phyloP scores from a whole-genome alignment of 805 yeast species.

The Candida corydali region DNA sequence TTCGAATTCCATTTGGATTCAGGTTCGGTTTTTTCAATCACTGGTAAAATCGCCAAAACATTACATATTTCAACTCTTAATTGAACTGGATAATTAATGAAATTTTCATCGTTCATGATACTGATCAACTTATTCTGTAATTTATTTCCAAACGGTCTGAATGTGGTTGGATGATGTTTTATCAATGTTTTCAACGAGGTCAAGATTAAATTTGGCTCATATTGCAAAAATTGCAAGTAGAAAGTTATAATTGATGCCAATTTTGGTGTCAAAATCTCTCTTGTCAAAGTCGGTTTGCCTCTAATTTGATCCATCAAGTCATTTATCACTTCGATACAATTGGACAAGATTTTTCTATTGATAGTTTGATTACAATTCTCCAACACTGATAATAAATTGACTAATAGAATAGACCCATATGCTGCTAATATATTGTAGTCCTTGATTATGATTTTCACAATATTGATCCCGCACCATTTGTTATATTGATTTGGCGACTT shows the following conservation, averaged over 20 bases:
- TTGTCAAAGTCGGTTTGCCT: conserved; percentile 78
- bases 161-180: conserved; percentile 66
- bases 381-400: conserved; percentile 34
- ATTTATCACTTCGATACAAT: conserved; percentile 38
- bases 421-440: conserved; percentile 34
- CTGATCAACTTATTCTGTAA: conserved; percentile 44
- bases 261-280: conserved; percentile 81
- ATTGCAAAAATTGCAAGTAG: conserved; percentile 40
- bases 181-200: conserved; percentile 38
- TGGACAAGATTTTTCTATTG: conserved; percentile 27
- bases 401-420: conserved; percentile 38
- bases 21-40: conserved; percentile 51
- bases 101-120: conserved; percentile 28
- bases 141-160: conserved; percentile 71
- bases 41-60: conserved; percentile 53
- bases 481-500: conserved; percentile 29
- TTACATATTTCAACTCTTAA: conserved; percentile 42
- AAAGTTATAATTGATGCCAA: conserved; percentile 57
- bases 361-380: conserved; percentile 34
- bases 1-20: conserved; percentile 44
- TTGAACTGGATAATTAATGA: conserved; percentile 34
- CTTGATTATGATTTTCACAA: conserved; percentile 41
- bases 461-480: conserved; percentile 59
- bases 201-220: conserved; percentile 29
- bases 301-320: conserved; percentile 47